Evolutionary conservation across 495 filamentous ascomycete species (phyloP).

Genomic region (Trichocladium antarcticum): DNA sequence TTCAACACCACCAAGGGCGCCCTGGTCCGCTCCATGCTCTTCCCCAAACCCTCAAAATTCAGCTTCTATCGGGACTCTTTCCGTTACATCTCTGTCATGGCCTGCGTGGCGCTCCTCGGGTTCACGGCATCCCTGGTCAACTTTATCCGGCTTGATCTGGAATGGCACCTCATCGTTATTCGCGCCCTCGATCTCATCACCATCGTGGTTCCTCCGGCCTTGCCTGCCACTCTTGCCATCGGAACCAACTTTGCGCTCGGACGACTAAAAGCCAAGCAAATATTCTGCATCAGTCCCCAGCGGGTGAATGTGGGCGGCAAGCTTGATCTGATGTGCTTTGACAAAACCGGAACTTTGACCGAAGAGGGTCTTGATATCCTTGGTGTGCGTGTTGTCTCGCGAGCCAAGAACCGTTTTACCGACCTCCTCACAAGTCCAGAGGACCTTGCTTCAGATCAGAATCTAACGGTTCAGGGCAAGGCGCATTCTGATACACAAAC

Average conservation of each 20-base stretch:
- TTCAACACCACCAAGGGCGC: constrained; percentile 97
- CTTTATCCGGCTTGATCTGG: constrained; percentile 69
- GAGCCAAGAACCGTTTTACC: constrained; percentile 43
- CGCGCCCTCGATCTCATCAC: constrained; percentile 93
- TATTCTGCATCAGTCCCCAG: constrained; percentile 97
- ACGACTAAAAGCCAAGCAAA: constrained; percentile 71
- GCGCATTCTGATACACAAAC: constrained; percentile 53
- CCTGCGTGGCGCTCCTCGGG: constrained; percentile 69
- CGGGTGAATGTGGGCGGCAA: constrained; percentile 93
- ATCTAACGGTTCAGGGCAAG: constrained; percentile 44
- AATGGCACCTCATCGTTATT: constrained; percentile 82
- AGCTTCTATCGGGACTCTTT: constrained; percentile 98
- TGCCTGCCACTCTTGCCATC: constrained; percentile 94
- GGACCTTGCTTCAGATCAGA: constrained; percentile 43
- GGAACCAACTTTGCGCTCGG: constrained; percentile 91
- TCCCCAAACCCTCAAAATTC: constrained; percentile 95
- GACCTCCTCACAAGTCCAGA: constrained; percentile 39
- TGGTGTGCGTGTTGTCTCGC: constrained; percentile 65
- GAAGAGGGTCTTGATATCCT: constrained; percentile 96
- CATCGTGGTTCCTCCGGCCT: constrained; percentile 90
- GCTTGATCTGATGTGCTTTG: constrained; percentile 91
- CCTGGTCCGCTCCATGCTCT: constrained; percentile 94
- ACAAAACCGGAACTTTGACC: constrained; percentile 96
- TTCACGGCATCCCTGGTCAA: constrained; percentile 89
- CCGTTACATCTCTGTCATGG: constrained; percentile 97